Evolutionary conservation across 2,329 filamentous ascomycete species (phyloP).

Genomic region (Periconia sp.): DNA sequence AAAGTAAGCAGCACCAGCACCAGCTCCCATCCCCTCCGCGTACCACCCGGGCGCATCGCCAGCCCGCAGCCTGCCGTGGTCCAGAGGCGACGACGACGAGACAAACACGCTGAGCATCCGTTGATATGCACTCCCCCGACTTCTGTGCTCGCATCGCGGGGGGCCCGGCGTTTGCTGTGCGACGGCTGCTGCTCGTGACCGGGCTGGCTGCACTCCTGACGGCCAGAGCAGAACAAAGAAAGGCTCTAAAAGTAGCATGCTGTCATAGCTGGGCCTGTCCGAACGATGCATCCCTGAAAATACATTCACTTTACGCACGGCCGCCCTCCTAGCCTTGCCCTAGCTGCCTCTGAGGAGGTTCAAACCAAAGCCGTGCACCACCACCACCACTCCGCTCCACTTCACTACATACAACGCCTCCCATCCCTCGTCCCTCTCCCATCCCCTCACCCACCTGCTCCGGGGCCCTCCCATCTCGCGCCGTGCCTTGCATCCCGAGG

Average conservation of each 20-base stretch:
- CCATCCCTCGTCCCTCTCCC: constrained; percentile 5
- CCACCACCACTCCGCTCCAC: constrained; percentile 36
- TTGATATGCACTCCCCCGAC: not conserved
- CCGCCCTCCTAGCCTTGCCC: constrained; percentile 27
- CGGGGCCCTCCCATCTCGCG: constrained; percentile 14
- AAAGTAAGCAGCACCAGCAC: not conserved
- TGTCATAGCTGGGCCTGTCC: constrained; percentile 34
- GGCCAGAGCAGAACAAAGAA: constrained; percentile 3
- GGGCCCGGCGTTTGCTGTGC: constrained; percentile 15
- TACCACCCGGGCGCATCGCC: too few species aligned
- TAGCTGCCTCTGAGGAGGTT: constrained; percentile 34
- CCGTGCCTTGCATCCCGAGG: constrained; percentile 20
- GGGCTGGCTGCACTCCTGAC: constrained; percentile 1
- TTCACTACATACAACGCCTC: constrained; percentile 24
- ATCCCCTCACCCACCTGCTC: constrained; percentile 21
- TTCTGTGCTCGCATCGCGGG: constrained; percentile 1
- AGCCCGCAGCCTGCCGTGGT: not conserved
- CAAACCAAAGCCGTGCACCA: constrained; percentile 35
- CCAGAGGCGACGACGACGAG: not conserved
- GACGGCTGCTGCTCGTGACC: constrained; percentile 1
- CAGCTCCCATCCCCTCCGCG: too few species aligned
- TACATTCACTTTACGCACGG: constrained; percentile 44
- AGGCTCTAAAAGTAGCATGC: constrained; percentile 41
- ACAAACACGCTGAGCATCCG: not conserved
- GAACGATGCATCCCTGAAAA: constrained; percentile 36